phyloP scores from a whole-genome alignment of 345 rosid species.

The Iberis pinnata region DNA sequence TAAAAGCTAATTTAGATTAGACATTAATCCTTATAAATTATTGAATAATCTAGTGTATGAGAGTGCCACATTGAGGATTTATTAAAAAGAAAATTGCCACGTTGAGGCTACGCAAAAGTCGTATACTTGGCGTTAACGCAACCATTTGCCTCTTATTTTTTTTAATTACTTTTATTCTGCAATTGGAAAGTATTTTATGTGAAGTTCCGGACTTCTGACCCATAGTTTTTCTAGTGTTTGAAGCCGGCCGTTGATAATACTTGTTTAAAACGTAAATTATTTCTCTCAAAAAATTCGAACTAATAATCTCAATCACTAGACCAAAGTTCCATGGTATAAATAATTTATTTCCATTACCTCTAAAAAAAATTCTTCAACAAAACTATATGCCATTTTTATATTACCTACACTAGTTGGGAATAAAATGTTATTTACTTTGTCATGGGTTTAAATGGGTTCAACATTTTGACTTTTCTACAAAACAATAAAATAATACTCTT shows the following conservation, averaged over 20 bases:
- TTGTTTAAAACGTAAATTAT: too few species aligned
- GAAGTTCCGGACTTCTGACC: too few species aligned
- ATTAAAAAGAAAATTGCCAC: too few species aligned
- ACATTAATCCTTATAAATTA: not conserved
- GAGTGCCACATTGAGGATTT: conserved; percentile 26
- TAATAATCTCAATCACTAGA: too few species aligned
- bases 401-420: not conserved
- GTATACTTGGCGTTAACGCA: conserved; percentile 27
- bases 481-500: too few species aligned
- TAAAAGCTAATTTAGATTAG: not conserved
- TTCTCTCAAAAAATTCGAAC: too few species aligned
- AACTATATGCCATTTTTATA: not conserved
- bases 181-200: not conserved
- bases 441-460: not conserved
- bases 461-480: too few species aligned
- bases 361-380: not conserved
- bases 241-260: too few species aligned
- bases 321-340: too few species aligned
- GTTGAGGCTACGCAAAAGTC: too few species aligned
- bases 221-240: too few species aligned
- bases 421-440: not conserved
- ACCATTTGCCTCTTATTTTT: conserved; percentile 17
- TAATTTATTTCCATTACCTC: not conserved
- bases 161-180: conserved; percentile 4
- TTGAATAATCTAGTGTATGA: conserved; percentile 4